These are phyloP conservation scores for Ascochyta fabae DNA, from an alignment of 2,329 filamentous ascomycete genomes.

Conservation along the genomic window DNA sequence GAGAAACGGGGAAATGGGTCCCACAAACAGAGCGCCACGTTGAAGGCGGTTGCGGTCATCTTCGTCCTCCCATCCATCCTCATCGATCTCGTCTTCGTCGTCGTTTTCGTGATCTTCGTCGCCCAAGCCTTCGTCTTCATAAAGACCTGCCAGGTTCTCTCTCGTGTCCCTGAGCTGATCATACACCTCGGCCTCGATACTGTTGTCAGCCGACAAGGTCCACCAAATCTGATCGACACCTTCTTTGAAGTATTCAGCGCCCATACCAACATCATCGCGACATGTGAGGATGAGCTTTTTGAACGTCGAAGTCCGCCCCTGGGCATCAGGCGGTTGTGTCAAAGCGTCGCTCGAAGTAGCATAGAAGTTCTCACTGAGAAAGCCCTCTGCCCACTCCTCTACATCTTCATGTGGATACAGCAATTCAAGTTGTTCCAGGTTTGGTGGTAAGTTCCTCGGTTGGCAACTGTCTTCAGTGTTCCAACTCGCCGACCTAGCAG, in stretches of 20 bases:
- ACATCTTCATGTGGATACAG: constrained; percentile 20
- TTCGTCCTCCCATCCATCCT: neutral
- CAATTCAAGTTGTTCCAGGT: constrained; percentile 23
- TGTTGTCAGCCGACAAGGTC: neutral
- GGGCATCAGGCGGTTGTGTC: neutral
- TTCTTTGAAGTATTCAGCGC: constrained; percentile 11
- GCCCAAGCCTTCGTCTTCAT: constrained; percentile 2
- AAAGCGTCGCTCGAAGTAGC: neutral
- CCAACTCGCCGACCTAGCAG: neutral
- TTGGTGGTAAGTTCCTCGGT: constrained; percentile 21
- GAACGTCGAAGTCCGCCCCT: neutral
- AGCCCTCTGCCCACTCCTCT: constrained; percentile 16
- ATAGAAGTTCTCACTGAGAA: constrained; percentile 2
- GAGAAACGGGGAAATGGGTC: neutral
- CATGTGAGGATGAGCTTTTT: constrained; percentile 21
- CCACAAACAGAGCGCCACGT: too few relatives aligned
- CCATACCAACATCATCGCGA: constrained; percentile 18
- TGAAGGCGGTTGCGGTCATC: neutral
- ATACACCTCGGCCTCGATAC: constrained; percentile 18
- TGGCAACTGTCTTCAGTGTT: neutral
- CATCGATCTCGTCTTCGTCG: neutral
- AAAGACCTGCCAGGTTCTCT: constrained; percentile 11
- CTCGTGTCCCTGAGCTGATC: constrained; percentile 10
- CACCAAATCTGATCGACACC: constrained; percentile 16
- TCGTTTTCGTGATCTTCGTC: neutral